Conservation (phyloP, 225 moss, liverwort and hornwort genomes). For the Asterella californica region DNA sequence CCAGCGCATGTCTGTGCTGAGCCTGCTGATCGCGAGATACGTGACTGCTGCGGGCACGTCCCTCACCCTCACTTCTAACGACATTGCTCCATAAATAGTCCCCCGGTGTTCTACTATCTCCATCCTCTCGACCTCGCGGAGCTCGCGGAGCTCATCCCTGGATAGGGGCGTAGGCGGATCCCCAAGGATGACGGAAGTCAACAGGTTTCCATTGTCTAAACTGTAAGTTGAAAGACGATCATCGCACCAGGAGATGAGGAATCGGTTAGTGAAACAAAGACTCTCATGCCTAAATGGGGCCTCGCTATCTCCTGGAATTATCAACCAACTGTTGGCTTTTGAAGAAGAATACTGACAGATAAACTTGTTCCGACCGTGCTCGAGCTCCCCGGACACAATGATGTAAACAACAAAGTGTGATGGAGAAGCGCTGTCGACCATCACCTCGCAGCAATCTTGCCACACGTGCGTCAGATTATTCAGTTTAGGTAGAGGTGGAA, state of each 20-base stretch:
- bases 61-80: not conserved
- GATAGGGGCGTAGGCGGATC: not conserved
- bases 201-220: not conserved
- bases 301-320: slow-evolving; percentile 3
- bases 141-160: not conserved
- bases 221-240: not conserved
- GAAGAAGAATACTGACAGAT: slow-evolving; percentile 14
- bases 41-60: not conserved
- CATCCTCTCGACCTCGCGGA: not conserved
- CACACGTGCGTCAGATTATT: not conserved
- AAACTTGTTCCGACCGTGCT: not conserved
- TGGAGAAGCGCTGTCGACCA: not conserved
- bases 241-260: slow-evolving; percentile 5
- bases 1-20: not conserved
- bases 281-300: not conserved
- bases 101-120: slow-evolving; percentile 11
- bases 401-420: not conserved
- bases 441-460: not conserved
- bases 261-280: not conserved
- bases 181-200: not conserved
- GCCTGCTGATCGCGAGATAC: not conserved
- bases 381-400: not conserved
- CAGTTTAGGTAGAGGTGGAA: not conserved
- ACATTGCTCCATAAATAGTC: not conserved
- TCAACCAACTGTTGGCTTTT: not conserved